Evolutionary conservation across 23 red algal genomes (phyloP), one percentile per base, ranked within the genome.

Genomic region (Agarophyton chilense): DNA sequence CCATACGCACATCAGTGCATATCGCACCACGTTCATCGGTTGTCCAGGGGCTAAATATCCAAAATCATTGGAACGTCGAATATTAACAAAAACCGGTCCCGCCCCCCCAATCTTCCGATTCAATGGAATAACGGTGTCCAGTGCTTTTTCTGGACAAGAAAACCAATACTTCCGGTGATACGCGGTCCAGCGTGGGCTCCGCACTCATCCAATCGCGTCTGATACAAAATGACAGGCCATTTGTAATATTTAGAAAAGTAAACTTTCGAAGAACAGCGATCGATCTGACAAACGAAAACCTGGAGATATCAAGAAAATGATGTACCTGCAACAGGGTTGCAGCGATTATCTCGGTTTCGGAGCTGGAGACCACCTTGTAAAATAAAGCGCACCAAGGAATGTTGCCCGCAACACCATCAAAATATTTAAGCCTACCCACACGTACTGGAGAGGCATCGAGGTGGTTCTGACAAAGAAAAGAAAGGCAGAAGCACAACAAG

Each of bases 391-490:
- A n/a, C 82, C 82, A 80, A 94, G 76, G 26, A 88, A 45, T 46
- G 82, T 42, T 29, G 84, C 83, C 66, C 93, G 50, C 26, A 95
- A 63, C 18, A 94, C 65, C 95, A 98, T 98, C 90, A 98, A 82
- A 47, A 98, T 72, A 63, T 98, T 98, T 28, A 98, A 42, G 14
- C 84, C 90, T 5, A 84, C 61, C 95, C 95, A 98, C 25, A 98
- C 91, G 26, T 41, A 81, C 34, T 83, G 90, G 52, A 98, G 70
- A 3, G 84, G 72, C 34, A 95, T 35, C 14, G 63, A 47, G 1
- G 38, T 72, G 21, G 79, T 54, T 65, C 91, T 72, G n/a, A 90
- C 86, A 46, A 90, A 62, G 46, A 80, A 82, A 34, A 98, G 82
- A 55, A 89, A 88, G 1, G 78, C 34, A 29, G 71, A 82, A 21